Percentiles rank a stretch among this genome's conserved stretches.
phyloP scores from a whole-genome alignment of 768 basidiomycete genomes.

The Suillus sp. region DNA sequence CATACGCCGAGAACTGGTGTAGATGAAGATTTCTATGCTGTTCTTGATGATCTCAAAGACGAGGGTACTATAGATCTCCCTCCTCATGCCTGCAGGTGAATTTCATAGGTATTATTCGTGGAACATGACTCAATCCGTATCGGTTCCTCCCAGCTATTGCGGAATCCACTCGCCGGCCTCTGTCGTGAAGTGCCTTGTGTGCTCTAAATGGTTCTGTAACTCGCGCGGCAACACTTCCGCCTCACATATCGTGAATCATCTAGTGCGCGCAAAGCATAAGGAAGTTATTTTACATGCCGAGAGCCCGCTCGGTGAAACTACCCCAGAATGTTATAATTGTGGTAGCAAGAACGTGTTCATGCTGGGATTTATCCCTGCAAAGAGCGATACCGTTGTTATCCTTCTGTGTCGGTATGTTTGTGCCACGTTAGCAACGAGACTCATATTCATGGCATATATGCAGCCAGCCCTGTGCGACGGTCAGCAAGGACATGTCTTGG shows the following conservation, averaged over 20 bases:
- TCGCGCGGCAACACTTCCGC: conserved; percentile 97
- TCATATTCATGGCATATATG: conserved; percentile 5
- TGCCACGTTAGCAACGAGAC: not conserved
- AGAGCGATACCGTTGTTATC: conserved; percentile 98
- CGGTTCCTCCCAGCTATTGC: conserved; percentile 69
- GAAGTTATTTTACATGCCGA: conserved; percentile 97
- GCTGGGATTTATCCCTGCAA: conserved; percentile 98
- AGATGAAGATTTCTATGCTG: conserved; percentile 89
- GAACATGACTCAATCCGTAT: conserved; percentile 12
- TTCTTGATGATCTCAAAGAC: conserved; percentile 87
- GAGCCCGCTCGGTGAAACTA: conserved; percentile 93
- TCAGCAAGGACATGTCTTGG: conserved; percentile 98
- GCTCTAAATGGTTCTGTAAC: conserved; percentile 98
- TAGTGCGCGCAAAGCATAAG: conserved; percentile 99
- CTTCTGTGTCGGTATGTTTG: conserved; percentile 85
- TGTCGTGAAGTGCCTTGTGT: conserved; percentile 93
- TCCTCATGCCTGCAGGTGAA: conserved; percentile 93
- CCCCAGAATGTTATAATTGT: conserved; percentile 98
- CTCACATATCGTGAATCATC: conserved; percentile 98
- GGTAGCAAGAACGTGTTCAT: conserved; percentile 99
- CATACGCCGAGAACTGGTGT: conserved; percentile 37
- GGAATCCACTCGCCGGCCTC: conserved; percentile 97
- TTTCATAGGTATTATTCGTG: conserved; percentile 15
- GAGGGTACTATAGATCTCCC: conserved; percentile 79
- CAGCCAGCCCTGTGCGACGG: conserved; percentile 97